Evolutionary conservation across 352 stramenopile genomes (phyloP).

Genomic region (Phytophthora hibernalis): DNA sequence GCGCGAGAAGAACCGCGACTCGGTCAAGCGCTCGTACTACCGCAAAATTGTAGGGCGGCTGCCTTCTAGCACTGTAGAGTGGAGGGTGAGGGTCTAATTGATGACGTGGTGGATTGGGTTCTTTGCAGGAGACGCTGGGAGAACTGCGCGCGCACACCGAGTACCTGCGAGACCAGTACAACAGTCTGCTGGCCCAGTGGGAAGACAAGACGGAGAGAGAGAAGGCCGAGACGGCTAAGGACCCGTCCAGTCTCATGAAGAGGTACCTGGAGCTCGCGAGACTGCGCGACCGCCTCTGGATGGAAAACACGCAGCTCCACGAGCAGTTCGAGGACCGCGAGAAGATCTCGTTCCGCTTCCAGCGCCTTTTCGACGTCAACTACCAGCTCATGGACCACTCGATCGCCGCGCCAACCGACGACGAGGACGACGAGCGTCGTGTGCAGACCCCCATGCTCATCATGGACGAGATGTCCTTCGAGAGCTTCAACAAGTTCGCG

Average conservation of each 20-base stretch:
- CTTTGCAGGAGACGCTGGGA: slow-evolving; percentile 50
- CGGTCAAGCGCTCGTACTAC: slow-evolving; percentile 62
- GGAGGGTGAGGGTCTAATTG: neutral
- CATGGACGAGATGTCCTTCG: slow-evolving; percentile 68
- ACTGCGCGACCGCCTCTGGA: slow-evolving; percentile 56
- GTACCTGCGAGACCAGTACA: slow-evolving; percentile 58
- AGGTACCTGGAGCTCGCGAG: slow-evolving; percentile 55
- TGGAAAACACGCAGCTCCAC: slow-evolving; percentile 62
- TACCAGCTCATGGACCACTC: slow-evolving; percentile 71
- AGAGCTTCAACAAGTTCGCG: slow-evolving; percentile 54
- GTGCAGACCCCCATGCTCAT: slow-evolving; percentile 59
- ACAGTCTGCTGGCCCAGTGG: slow-evolving; percentile 50
- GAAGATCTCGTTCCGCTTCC: slow-evolving; percentile 59
- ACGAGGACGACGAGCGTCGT: slow-evolving; percentile 37
- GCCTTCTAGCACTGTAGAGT: neutral
- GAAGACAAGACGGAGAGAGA: slow-evolving; percentile 46
- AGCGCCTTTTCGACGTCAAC: slow-evolving; percentile 65
- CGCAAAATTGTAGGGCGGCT: slow-evolving; percentile 45
- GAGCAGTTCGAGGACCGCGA: slow-evolving; percentile 61
- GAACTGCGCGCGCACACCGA: slow-evolving; percentile 53
- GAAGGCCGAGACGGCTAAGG: slow-evolving; percentile 36
- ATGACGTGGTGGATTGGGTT: neutral
- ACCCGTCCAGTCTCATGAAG: slow-evolving; percentile 51
- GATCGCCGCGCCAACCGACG: slow-evolving; percentile 36
- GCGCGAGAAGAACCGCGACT: slow-evolving; percentile 67